phyloP scores from a whole-genome alignment of 345 rosid genomes.

The Lumnitzera littorea region DNA sequence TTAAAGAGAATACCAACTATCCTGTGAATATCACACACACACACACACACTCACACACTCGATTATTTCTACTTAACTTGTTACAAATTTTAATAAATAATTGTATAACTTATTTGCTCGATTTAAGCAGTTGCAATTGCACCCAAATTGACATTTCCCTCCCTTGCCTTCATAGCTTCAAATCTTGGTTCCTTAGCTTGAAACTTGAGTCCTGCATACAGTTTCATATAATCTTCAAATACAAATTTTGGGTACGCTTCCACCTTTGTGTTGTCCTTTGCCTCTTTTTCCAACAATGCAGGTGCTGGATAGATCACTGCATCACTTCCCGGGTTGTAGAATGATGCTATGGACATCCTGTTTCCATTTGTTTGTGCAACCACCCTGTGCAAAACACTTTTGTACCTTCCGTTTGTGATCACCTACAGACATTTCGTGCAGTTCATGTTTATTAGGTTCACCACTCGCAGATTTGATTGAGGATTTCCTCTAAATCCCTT shows the following conservation, averaged over 20 bases:
- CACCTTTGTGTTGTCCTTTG: conserved; percentile 16
- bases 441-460: no score
- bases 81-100: no score
- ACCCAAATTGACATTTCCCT: conserved; percentile 14
- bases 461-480: background rate
- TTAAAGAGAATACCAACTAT: no score
- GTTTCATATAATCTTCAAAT: conserved; percentile 87
- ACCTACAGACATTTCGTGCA: conserved; percentile 25
- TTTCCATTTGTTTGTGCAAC: conserved; percentile 61
- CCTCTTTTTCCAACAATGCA: conserved; percentile 40
- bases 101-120: no score
- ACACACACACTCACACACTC: no score
- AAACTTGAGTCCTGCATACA: conserved; percentile 65
- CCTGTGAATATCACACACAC: no score
- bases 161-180: conserved; percentile 70
- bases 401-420: conserved; percentile 89
- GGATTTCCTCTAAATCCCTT: background rate
- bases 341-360: conserved; percentile 88
- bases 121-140: conserved; percentile 34
- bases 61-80: no score
- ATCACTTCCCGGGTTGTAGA: conserved; percentile 86
- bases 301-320: conserved; percentile 83
- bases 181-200: conserved; percentile 88
- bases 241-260: conserved; percentile 64
- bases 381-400: conserved; percentile 88